phyloP scores from a whole-genome alignment of 73 alveolate species.

The Breviolum minutum region DNA sequence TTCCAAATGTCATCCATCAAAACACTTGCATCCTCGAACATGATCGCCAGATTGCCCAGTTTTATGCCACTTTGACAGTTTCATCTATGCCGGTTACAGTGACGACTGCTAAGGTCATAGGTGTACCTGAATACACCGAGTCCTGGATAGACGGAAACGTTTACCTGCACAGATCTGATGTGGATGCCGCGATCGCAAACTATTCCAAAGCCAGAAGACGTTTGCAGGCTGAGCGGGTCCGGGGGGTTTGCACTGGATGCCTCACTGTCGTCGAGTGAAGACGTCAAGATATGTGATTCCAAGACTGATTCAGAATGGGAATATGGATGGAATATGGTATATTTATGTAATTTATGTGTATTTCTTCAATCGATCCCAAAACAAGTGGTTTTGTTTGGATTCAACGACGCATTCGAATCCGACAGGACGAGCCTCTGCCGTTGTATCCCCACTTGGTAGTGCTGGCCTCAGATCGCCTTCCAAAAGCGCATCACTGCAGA shows the following conservation, averaged over 20 bases:
- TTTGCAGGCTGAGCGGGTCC: not conserved
- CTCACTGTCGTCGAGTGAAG: not conserved
- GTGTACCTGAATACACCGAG: slow-evolving; percentile 2
- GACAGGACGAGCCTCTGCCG: not conserved
- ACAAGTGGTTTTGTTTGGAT: no score
- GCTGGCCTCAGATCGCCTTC: not conserved
- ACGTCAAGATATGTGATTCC: no score
- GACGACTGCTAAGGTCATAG: not conserved
- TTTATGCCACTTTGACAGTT: no score
- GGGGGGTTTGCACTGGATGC: not conserved
- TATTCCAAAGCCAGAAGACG: slow-evolving; percentile 25
- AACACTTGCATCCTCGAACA: no score
- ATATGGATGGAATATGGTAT: no score
- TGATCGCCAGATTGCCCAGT: no score
- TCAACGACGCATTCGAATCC: not conserved
- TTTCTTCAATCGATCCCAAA: no score
- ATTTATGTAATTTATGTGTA: no score
- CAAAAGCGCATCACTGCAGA: not conserved
- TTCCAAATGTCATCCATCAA: no score
- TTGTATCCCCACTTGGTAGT: slow-evolving; percentile 27
- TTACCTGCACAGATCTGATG: not conserved
- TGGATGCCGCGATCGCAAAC: not conserved
- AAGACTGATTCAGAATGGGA: no score
- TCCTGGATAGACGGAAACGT: slow-evolving; percentile 14
- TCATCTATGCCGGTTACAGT: not conserved